These are phyloP conservation scores for Ascochyta rabiei DNA, from an alignment of 2,329 filamentous ascomycete species.

Conservation along the genomic window DNA sequence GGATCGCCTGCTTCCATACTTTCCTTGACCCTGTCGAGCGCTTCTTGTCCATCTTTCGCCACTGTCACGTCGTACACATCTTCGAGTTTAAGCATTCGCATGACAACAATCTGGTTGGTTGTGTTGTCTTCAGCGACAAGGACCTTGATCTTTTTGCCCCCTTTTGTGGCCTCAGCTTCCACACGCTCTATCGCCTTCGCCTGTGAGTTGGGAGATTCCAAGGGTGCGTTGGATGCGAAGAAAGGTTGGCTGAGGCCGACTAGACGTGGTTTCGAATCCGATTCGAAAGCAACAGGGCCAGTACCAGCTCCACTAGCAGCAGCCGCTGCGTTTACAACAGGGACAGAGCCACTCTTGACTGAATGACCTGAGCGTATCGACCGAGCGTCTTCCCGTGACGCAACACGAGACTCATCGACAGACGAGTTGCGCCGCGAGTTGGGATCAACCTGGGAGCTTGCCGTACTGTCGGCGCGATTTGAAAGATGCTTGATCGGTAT, in stretches of 20 bases:
- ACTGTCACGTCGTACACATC: constrained; percentile 87
- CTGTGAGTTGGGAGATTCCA: constrained; percentile 64
- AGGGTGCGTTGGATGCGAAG: constrained; percentile 62
- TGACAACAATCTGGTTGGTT: constrained; percentile 54
- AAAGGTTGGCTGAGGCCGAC: constrained; percentile 85
- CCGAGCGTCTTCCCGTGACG: constrained; percentile 39
- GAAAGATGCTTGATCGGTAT: constrained; percentile 80
- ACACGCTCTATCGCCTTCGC: constrained; percentile 69
- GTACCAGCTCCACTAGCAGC: constrained; percentile 20
- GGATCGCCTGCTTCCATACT: constrained; percentile 74
- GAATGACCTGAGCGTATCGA: constrained; percentile 43
- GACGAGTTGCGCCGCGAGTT: constrained; percentile 36
- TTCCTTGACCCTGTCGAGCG: constrained; percentile 82
- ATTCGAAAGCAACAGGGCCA: constrained; percentile 54
- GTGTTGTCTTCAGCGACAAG: constrained; percentile 84
- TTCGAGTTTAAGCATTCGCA: constrained; percentile 74
- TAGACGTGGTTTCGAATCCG: constrained; percentile 75
- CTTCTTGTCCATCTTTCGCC: constrained; percentile 76
- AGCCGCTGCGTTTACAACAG: constrained; percentile 17
- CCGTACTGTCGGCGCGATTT: constrained; percentile 65
- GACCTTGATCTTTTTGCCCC: constrained; percentile 71
- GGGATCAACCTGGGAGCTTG: constrained; percentile 44
- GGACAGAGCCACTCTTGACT: constrained; percentile 29
- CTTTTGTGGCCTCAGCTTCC: constrained; percentile 63
- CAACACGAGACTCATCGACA: constrained; percentile 32